Percentiles rank a stretch among this genome's conserved stretches.
Conservation (phyloP, 2,329 filamentous ascomycete species). For the Arthrobotrys pseudoclavata region DNA sequence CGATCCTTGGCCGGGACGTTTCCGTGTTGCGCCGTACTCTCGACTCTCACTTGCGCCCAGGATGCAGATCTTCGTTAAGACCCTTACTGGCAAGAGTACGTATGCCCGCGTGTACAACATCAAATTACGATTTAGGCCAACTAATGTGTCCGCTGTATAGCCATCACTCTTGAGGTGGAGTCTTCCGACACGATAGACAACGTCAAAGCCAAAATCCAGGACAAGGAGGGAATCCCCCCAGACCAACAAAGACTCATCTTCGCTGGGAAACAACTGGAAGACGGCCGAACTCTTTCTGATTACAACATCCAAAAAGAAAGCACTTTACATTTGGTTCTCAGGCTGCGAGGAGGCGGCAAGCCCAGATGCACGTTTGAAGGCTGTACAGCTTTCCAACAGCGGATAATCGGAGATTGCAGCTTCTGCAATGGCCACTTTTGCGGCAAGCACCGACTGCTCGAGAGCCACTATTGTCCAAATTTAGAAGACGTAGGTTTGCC, state of each 20-base stretch:
- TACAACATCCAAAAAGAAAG: slow-evolving; percentile 99
- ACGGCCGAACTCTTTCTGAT: slow-evolving; percentile 97
- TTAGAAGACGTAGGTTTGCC: slow-evolving; percentile 81
- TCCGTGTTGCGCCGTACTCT: slow-evolving; percentile 17
- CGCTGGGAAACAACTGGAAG: slow-evolving; percentile 99
- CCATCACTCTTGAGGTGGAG: slow-evolving; percentile 77
- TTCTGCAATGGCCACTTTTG: slow-evolving; percentile 97
- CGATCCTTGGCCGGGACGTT: slow-evolving; percentile 12
- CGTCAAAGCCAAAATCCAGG: slow-evolving; percentile 72
- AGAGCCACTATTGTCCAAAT: slow-evolving; percentile 92
- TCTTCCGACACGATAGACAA: slow-evolving; percentile 77
- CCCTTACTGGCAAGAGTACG: slow-evolving; percentile 80
- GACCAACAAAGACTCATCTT: slow-evolving; percentile 99
- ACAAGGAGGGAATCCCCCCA: slow-evolving; percentile 99
- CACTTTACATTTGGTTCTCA: slow-evolving; percentile 57
- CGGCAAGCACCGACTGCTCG: slow-evolving; percentile 91
- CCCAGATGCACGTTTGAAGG: slow-evolving; percentile 85
- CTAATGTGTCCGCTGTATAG: slow-evolving; percentile 68
- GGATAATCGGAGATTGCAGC: slow-evolving; percentile 94
- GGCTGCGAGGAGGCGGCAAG: slow-evolving; percentile 54
- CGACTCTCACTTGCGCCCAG: slow-evolving; percentile 14
- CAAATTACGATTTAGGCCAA: slow-evolving; percentile 16
- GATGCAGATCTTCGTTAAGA: slow-evolving; percentile 89
- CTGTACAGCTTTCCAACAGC: slow-evolving; percentile 87
- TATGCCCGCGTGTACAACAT: slow-evolving; percentile 22